Conservation (phyloP, 2,329 filamentous ascomycete species). For the Cercospora zeina region DNA sequence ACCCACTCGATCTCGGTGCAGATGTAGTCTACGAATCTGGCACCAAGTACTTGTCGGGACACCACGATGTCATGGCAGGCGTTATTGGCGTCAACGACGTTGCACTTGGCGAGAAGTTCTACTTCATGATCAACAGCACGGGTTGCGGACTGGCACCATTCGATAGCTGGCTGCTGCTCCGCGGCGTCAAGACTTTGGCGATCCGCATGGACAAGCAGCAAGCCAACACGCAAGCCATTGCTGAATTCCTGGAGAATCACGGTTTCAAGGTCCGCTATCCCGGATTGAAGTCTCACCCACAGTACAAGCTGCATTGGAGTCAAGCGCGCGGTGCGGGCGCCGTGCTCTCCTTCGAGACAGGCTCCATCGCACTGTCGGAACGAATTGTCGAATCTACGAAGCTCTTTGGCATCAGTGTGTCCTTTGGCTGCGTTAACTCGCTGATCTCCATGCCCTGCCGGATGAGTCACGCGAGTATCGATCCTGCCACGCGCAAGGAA, state of each 20-base stretch:
- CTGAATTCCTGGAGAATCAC: constrained; percentile 83
- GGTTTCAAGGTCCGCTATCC: constrained; percentile 96
- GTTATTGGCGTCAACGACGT: constrained; percentile 89
- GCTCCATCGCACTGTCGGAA: constrained; percentile 78
- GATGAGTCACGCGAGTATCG: constrained; percentile 99
- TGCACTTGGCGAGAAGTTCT: constrained; percentile 81
- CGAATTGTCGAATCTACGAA: constrained; percentile 90
- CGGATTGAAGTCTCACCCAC: constrained; percentile 88
- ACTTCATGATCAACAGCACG: constrained; percentile 95
- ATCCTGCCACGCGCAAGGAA: constrained; percentile 86
- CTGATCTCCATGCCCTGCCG: constrained; percentile 99
- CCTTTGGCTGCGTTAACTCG: constrained; percentile 97
- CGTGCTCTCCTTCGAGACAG: constrained; percentile 94
- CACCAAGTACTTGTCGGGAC: constrained; percentile 95
- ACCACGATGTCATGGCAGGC: constrained; percentile 98
- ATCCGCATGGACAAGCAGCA: constrained; percentile 99
- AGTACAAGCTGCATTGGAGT: constrained; percentile 93
- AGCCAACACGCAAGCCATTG: constrained; percentile 84
- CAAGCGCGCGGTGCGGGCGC: constrained; percentile 93
- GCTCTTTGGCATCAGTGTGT: constrained; percentile 93
- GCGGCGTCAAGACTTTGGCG: constrained; percentile 92
- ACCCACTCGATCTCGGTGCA: constrained; percentile 89
- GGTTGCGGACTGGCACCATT: constrained; percentile 93
- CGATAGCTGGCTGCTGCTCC: constrained; percentile 92
- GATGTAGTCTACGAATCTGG: constrained; percentile 97